Evolutionary conservation across 768 basidiomycete species (phyloP).

Genomic region (Pisolithus orientalis): DNA sequence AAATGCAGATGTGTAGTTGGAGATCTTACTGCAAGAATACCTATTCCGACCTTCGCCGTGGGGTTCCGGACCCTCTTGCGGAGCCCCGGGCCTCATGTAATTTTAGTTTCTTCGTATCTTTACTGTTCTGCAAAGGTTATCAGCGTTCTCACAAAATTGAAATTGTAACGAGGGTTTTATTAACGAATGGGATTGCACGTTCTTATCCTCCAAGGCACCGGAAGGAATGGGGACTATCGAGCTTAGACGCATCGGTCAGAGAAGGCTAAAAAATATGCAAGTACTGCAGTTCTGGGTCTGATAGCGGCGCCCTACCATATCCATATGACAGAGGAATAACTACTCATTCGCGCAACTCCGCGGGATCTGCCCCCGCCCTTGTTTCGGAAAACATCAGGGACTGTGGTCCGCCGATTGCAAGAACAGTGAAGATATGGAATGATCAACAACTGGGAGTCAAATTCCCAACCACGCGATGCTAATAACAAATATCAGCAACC

Average conservation of each 20-base stretch:
- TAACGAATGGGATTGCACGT: not conserved
- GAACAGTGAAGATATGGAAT: no score
- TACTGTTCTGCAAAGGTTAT: not conserved
- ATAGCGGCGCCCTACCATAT: not conserved
- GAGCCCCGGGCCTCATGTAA: no score
- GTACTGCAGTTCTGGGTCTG: not conserved
- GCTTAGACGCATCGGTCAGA: not conserved
- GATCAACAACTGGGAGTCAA: no score
- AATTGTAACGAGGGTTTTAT: not conserved
- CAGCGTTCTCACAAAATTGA: not conserved
- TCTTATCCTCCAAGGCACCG: not conserved
- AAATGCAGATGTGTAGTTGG: slow-evolving; percentile 56
- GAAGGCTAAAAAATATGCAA: not conserved
- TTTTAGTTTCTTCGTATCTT: not conserved
- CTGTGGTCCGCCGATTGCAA: no score
- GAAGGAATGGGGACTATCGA: not conserved
- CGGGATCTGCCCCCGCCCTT: not conserved
- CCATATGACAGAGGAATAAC: not conserved
- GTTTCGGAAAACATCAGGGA: not conserved
- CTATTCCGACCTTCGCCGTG: not conserved
- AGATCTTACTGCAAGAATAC: not conserved
- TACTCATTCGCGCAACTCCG: not conserved
- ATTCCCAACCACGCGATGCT: no score
- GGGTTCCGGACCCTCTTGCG: not conserved
- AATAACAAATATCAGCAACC: no score